Conservation (phyloP, 164 flowering plant genomes). For the Dillenia turbinata region DNA sequence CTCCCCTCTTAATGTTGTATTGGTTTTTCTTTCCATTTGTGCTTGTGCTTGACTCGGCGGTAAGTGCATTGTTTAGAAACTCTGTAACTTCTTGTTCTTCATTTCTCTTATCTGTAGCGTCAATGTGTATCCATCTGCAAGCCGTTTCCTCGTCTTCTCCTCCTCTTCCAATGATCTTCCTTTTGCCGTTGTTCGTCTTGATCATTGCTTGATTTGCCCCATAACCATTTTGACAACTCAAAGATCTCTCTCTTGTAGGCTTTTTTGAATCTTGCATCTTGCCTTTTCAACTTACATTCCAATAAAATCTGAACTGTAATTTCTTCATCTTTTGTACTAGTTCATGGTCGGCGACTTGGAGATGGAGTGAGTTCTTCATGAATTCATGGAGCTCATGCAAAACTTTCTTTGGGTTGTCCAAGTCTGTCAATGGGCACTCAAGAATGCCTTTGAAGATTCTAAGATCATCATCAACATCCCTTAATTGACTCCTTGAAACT, state of each 20-base stretch:
- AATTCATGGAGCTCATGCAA: slow-evolving; percentile 24
- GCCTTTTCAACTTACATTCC: slow-evolving; percentile 22
- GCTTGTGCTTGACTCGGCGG: too few relatives aligned
- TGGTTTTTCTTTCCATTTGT: too few relatives aligned
- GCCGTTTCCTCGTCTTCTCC: neutral
- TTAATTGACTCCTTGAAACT: slow-evolving; percentile 28
- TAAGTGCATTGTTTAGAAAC: too few relatives aligned
- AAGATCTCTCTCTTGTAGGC: slow-evolving; percentile 31
- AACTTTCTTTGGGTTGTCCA: slow-evolving; percentile 19
- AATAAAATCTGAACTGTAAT: slow-evolving; percentile 38
- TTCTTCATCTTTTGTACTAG: slow-evolving; percentile 32
- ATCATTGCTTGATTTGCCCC: slow-evolving; percentile 17
- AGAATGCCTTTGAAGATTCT: slow-evolving; percentile 35
- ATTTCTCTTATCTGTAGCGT: neutral
- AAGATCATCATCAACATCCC: slow-evolving; percentile 41
- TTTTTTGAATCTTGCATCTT: slow-evolving; percentile 22
- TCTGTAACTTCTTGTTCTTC: neutral
- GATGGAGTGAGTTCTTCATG: slow-evolving; percentile 20
- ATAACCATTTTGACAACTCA: slow-evolving; percentile 36
- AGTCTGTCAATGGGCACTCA: slow-evolving; percentile 21
- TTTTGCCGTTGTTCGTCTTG: slow-evolving; percentile 5
- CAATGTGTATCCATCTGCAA: neutral
- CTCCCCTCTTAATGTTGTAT: too few relatives aligned
- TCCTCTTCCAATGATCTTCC: neutral
- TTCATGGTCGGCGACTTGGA: too few relatives aligned